A percentile compares a stretch with the other conserved stretches of the same genome.
Conservation (phyloP, 495 filamentous ascomycete species). For the Poronia punctata region DNA sequence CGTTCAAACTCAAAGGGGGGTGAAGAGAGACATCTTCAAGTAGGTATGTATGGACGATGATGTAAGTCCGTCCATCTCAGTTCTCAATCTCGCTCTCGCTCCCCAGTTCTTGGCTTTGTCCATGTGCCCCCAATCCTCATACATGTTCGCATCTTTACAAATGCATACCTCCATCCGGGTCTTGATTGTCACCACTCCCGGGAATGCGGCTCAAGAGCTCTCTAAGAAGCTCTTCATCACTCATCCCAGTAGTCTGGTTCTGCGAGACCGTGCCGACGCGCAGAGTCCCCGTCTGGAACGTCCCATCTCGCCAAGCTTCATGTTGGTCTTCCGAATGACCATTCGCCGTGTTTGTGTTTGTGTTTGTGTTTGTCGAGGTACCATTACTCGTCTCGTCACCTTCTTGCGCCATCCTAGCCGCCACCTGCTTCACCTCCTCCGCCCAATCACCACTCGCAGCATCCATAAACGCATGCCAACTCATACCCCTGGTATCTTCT, state of each 20-base stretch:
- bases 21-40: too few relatives aligned
- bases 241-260: too few relatives aligned
- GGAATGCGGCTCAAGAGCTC: constrained; percentile 28
- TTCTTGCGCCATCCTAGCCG: constrained; percentile 15
- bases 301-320: constrained; percentile 47
- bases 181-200: constrained; percentile 30
- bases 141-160: too few relatives aligned
- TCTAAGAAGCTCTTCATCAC: constrained; percentile 42
- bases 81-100: too few relatives aligned
- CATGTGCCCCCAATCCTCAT: background rate
- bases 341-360: constrained; percentile 22
- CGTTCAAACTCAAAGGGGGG: too few relatives aligned
- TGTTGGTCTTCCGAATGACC: constrained; percentile 22
- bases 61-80: too few relatives aligned
- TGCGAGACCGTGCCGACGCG: too few relatives aligned
- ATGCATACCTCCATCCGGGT: constrained; percentile 57
- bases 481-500: constrained; percentile 59
- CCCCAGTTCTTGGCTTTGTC: too few relatives aligned
- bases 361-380: constrained; percentile 8
- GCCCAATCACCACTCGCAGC: too few relatives aligned
- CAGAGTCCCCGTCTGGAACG: constrained; percentile 47
- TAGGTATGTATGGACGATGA: too few relatives aligned
- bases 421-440: constrained; percentile 25
- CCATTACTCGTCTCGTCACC: constrained; percentile 17
- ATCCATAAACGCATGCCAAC: constrained; percentile 55